Evolutionary conservation across 2,329 filamentous ascomycete genomes (phyloP).

Genomic region (Ophiocordyceps robertsii): DNA sequence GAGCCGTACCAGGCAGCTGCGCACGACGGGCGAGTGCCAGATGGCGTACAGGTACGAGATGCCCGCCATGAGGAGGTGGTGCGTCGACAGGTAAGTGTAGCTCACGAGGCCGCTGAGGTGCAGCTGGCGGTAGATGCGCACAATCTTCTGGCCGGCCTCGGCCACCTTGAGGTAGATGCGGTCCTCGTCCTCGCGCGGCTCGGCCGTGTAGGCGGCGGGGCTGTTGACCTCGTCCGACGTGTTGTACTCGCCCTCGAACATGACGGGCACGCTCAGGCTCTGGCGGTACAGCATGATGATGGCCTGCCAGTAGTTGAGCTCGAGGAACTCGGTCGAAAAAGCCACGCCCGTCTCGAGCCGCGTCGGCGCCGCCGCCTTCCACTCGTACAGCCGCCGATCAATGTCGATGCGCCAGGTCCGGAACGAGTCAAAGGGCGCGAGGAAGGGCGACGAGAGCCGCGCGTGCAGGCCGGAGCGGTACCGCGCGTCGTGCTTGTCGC

Average conservation of each 20-base stretch:
- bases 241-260: conserved; percentile 68
- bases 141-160: conserved; percentile 83
- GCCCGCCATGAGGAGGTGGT: conserved; percentile 95
- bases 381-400: conserved; percentile 68
- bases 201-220: conserved; percentile 46
- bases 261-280: conserved; percentile 71
- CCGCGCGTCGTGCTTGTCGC: conserved; percentile 46
- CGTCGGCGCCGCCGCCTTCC: conserved; percentile 72
- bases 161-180: conserved; percentile 88
- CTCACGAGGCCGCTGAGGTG: conserved; percentile 84
- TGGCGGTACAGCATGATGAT: conserved; percentile 93
- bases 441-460: conserved; percentile 69
- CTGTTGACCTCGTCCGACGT: conserved; percentile 51
- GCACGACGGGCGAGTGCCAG: conserved; percentile 85
- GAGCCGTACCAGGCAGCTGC: conserved; percentile 59
- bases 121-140: conserved; percentile 80
- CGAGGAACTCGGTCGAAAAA: conserved; percentile 80
- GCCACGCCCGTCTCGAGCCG: conserved; percentile 71
- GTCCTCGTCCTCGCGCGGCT: conserved; percentile 71
- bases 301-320: conserved; percentile 96
- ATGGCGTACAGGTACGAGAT: conserved; percentile 94
- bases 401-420: conserved; percentile 80
- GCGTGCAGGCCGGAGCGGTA: conserved; percentile 62
- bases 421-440: conserved; percentile 74
- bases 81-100: conserved; percentile 89